A percentile compares a stretch with the other conserved stretches of the same genome.
Evolutionary conservation across 2,329 filamentous ascomycete genomes (phyloP).

Genomic region (Exserohilum rostratum): DNA sequence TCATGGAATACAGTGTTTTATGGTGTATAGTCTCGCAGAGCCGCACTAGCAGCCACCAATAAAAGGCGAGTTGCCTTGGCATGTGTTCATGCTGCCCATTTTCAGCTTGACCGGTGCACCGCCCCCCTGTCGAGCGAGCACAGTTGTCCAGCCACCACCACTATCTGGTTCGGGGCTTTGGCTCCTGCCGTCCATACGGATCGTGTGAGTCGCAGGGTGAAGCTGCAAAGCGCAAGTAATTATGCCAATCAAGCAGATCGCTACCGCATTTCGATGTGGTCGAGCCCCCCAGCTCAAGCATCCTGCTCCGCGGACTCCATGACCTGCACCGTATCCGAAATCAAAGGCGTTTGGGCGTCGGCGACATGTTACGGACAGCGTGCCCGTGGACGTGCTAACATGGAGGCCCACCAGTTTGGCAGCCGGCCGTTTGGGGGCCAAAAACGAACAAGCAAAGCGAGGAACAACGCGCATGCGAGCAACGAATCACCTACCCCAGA

Average conservation of each 20-base stretch:
- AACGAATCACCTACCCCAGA: slow-evolving; percentile 14
- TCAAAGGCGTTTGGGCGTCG: no score
- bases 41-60: slow-evolving; percentile 38
- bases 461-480: slow-evolving; percentile 1
- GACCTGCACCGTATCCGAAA: slow-evolving; percentile 14
- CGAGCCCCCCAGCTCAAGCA: slow-evolving; percentile 20
- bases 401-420: slow-evolving; percentile 22
- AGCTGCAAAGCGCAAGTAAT: slow-evolving; percentile 37
- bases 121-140: slow-evolving; percentile 10
- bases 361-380: slow-evolving; percentile 15
- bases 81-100: slow-evolving; percentile 6
- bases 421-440: slow-evolving; percentile 36
- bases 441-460: slow-evolving; percentile 20
- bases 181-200: slow-evolving; percentile 30
- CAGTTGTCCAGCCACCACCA: slow-evolving; percentile 43
- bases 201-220: slow-evolving; percentile 28
- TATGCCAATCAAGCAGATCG: slow-evolving; percentile 30
- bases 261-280: slow-evolving; percentile 25
- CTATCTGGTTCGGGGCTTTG: slow-evolving; percentile 28
- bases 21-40: slow-evolving; percentile 41
- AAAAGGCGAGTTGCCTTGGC: slow-evolving; percentile 13
- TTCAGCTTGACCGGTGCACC: slow-evolving; percentile 41
- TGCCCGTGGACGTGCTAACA: slow-evolving; percentile 21
- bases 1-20: slow-evolving; percentile 38
- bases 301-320: slow-evolving; percentile 22